Conservation (phyloP, 1,139 yeast genomes). For the Pichia sp. region DNA sequence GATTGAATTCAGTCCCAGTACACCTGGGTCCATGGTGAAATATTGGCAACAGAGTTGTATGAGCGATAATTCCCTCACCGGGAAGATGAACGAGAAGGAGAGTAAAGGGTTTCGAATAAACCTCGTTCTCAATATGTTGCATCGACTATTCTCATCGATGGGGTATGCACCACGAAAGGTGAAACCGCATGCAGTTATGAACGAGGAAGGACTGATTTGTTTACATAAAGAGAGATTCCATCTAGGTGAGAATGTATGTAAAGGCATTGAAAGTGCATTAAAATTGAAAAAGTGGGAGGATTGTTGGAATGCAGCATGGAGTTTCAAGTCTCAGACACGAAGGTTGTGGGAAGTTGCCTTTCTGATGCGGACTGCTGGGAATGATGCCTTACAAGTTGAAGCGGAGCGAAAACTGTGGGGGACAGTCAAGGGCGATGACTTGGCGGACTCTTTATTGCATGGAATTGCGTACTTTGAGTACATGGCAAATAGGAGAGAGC, state of each 20-base stretch:
- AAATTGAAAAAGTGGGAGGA: not conserved
- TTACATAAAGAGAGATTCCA: too few species aligned
- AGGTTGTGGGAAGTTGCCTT: constrained; percentile 21
- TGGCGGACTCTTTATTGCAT: constrained; percentile 54
- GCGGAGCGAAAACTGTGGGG: constrained; percentile 15
- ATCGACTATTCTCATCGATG: not conserved
- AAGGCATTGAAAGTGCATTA: too few species aligned
- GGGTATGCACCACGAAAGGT: constrained; percentile 3
- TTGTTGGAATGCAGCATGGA: constrained; percentile 11
- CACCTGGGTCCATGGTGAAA: constrained; percentile 15
- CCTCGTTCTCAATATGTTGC: constrained; percentile 15
- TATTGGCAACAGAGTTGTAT: constrained; percentile 11
- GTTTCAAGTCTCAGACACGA: constrained; percentile 16
- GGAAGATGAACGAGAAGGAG: constrained; percentile 1
- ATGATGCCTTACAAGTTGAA: constrained; percentile 4
- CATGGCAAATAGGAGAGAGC: constrained; percentile 29
- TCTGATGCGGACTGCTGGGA: constrained; percentile 14
- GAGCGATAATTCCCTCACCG: not conserved
- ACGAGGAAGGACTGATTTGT: too few species aligned
- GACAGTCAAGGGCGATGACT: constrained; percentile 47
- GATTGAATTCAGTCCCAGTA: constrained; percentile 3
- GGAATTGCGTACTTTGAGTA: constrained; percentile 47
- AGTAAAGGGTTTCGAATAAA: constrained; percentile 23
- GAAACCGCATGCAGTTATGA: constrained; percentile 1
- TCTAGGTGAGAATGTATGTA: too few species aligned